Evolutionary conservation across 148 eudicot genomes (phyloP).

Genomic region (Vaccinium corymbosum): DNA sequence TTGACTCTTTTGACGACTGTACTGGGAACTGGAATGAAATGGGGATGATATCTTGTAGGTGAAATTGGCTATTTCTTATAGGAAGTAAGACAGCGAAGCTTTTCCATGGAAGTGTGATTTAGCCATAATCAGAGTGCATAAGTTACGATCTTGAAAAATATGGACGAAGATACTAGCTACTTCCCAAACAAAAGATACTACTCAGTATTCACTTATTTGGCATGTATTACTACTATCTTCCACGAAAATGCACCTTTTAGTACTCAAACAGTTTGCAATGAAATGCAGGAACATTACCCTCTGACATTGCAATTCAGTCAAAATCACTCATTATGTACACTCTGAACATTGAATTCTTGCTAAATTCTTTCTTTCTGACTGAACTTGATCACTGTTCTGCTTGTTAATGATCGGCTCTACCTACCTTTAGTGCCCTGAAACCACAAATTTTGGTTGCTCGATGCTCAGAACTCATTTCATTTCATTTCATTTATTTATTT

Average conservation of each 20-base stretch:
- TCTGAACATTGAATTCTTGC: not conserved
- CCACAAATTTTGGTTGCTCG: not conserved
- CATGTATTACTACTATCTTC: not conserved
- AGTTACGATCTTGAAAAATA: not conserved
- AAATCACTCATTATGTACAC: no score
- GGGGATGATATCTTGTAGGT: no score
- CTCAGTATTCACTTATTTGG: not conserved
- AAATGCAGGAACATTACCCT: no score
- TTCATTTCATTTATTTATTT: not conserved
- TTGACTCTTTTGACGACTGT: no score
- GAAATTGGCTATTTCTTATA: not conserved
- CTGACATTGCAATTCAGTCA: no score
- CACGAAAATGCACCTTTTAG: not conserved
- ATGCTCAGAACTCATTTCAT: not conserved
- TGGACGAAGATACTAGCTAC: not conserved
- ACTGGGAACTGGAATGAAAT: no score
- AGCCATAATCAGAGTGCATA: not conserved
- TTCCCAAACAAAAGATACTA: not conserved
- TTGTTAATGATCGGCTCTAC: not conserved
- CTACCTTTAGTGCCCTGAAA: not conserved
- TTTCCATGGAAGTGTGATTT: not conserved
- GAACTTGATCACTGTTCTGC: not conserved
- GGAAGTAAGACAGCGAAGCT: not conserved
- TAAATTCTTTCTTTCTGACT: not conserved
- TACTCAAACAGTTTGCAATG: not conserved